Evolutionary conservation across 768 basidiomycete species (phyloP).

Genomic region (Kwoniella shandongensis): DNA sequence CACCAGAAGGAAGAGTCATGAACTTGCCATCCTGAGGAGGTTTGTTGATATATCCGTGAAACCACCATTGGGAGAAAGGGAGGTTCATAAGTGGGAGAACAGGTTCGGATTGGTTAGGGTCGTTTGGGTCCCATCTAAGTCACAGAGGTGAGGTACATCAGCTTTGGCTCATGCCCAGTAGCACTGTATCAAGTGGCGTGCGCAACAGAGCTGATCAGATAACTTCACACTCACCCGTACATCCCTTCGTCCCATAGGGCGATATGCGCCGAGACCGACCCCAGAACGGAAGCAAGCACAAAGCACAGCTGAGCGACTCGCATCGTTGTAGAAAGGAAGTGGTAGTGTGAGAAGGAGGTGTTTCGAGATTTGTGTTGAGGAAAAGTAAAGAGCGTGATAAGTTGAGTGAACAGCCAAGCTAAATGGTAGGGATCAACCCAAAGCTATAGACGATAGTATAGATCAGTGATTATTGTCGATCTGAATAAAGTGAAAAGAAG

Average conservation of each 20-base stretch:
- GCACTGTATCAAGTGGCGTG: not conserved
- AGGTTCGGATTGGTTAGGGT: slow-evolving; percentile 44
- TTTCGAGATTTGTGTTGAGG: not conserved
- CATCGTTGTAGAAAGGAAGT: not conserved
- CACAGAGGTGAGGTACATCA: too few species aligned
- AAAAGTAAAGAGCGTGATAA: slow-evolving; percentile 14
- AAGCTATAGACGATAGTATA: too few species aligned
- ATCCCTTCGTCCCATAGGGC: slow-evolving; percentile 40
- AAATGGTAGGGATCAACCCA: slow-evolving; percentile 13
- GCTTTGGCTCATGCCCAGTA: not conserved
- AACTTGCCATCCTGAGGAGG: slow-evolving; percentile 41
- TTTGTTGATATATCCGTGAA: slow-evolving; percentile 47
- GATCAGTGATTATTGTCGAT: too few species aligned
- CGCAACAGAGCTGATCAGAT: not conserved
- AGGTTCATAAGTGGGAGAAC: slow-evolving; percentile 41
- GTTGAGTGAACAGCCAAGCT: too few species aligned
- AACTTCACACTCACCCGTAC: slow-evolving; percentile 37
- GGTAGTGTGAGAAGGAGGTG: not conserved
- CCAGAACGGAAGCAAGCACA: slow-evolving; percentile 8
- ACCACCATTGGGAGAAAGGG: slow-evolving; percentile 50
- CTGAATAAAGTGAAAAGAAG: too few species aligned
- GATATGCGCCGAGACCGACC: slow-evolving; percentile 27
- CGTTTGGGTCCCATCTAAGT: slow-evolving; percentile 37
- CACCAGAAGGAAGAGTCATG: slow-evolving; percentile 45
- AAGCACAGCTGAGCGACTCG: slow-evolving; percentile 18